Percentiles rank a stretch among this genome's conserved stretches.
phyloP scores from a whole-genome alignment of 176 grass and related monocot species.

The Avena sativa region DNA sequence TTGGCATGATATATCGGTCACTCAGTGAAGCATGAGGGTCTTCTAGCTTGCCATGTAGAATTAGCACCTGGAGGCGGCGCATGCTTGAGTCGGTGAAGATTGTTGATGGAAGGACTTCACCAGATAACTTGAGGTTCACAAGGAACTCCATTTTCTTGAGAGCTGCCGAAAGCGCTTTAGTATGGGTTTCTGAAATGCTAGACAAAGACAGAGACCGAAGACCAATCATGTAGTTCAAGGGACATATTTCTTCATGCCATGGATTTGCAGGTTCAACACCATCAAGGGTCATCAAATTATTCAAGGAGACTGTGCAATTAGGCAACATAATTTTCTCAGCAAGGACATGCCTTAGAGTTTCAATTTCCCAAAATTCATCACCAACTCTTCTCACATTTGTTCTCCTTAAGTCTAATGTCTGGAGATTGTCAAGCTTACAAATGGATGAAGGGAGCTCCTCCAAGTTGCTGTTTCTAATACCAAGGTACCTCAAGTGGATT shows the following conservation, averaged over 20 bases:
- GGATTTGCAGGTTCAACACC: slow-evolving; percentile 30
- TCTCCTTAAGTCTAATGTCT: slow-evolving; percentile 51
- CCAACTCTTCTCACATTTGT: slow-evolving; percentile 36
- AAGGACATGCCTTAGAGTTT: slow-evolving; percentile 51
- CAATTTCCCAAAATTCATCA: slow-evolving; percentile 53
- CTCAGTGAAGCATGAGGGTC: slow-evolving; percentile 24
- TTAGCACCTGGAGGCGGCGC: slow-evolving; percentile 45
- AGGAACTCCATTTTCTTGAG: slow-evolving; percentile 55
- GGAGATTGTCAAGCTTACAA: slow-evolving; percentile 51
- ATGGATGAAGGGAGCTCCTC: slow-evolving; percentile 46
- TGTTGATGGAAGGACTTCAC: slow-evolving; percentile 48
- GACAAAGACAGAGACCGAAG: slow-evolving; percentile 51
- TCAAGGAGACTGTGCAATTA: slow-evolving; percentile 39
- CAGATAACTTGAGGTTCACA: slow-evolving; percentile 47
- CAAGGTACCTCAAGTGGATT: slow-evolving; percentile 61
- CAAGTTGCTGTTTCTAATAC: slow-evolving; percentile 49
- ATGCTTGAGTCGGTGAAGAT: slow-evolving; percentile 51
- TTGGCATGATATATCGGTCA: slow-evolving; percentile 46
- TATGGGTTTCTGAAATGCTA: slow-evolving; percentile 44
- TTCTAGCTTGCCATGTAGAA: slow-evolving; percentile 41
- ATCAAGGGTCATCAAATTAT: slow-evolving; percentile 55
- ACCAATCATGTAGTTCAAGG: slow-evolving; percentile 51
- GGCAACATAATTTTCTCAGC: slow-evolving; percentile 50
- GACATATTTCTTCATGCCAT: slow-evolving; percentile 43
- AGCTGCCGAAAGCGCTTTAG: slow-evolving; percentile 23